These are phyloP conservation scores for Tubosaeta sp. DNA, from an alignment of 768 basidiomycete genomes.

Conservation along the genomic window DNA sequence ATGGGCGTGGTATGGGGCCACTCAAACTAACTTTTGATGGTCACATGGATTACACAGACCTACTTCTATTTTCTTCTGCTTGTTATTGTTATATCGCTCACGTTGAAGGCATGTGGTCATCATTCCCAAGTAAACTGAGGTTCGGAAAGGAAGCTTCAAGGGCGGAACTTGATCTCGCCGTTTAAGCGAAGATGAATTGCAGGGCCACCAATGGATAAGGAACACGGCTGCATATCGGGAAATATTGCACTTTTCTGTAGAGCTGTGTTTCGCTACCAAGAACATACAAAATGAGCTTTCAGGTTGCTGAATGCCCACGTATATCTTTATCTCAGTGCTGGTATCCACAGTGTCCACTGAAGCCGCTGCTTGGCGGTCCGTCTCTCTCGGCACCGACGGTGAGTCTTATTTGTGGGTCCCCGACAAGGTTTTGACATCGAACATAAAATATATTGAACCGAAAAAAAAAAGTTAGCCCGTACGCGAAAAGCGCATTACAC, in stretches of 20 bases:
- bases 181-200: constrained; percentile 23
- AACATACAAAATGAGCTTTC: constrained; percentile 1
- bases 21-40: background rate
- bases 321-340: background rate
- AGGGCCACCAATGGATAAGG: constrained; percentile 14
- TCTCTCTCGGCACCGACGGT: constrained; percentile 6
- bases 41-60: constrained; percentile 12
- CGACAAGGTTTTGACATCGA: constrained; percentile 19
- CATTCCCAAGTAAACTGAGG: constrained; percentile 11
- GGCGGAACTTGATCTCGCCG: constrained; percentile 23
- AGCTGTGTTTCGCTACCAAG: constrained; percentile 12
- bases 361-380: constrained; percentile 6
- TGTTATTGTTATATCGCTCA: constrained; percentile 19
- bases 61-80: constrained; percentile 13
- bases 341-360: background rate
- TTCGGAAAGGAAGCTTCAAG: constrained; percentile 8
- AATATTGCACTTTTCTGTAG: constrained; percentile 12
- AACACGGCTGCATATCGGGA: constrained; percentile 23
- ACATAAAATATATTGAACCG: constrained; percentile 7
- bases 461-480: constrained; percentile 17
- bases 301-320: background rate
- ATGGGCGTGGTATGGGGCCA: background rate
- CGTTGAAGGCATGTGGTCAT: constrained; percentile 3
- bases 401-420: constrained; percentile 16
- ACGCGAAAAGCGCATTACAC: constrained; percentile 19